A percentile compares a stretch with the other conserved stretches of the same genome.
These are phyloP conservation scores for Heritiera fomes DNA, from an alignment of 345 rosid species.

Conservation along the genomic window DNA sequence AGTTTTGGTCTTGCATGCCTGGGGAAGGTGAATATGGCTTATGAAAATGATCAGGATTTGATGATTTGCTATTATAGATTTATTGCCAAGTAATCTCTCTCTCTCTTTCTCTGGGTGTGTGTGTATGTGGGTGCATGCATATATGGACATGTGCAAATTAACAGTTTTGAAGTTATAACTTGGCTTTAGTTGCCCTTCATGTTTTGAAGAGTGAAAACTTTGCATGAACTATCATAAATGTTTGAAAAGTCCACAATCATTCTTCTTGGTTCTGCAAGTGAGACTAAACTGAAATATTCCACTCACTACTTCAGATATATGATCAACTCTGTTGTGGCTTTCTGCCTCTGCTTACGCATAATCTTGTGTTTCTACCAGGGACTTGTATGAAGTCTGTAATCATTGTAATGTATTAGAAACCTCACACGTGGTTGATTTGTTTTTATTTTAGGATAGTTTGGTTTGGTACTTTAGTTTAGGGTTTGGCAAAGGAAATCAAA, in stretches of 20 bases:
- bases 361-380: not conserved
- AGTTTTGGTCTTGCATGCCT: constrained; percentile 73
- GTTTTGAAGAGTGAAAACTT: not conserved
- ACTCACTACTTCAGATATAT: not conserved
- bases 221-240: constrained; percentile 1
- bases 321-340: not conserved
- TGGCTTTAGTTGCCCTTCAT: not conserved
- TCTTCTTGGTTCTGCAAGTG: constrained; percentile 12
- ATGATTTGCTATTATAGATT: constrained; percentile 75
- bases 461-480: not conserved
- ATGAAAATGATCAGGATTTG: constrained; percentile 74
- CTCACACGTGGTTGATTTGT: not conserved
- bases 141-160: not conserved
- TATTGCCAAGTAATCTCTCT: constrained; percentile 56
- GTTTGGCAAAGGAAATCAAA: not conserved
- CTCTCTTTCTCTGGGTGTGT: not conserved
- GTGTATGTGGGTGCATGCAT: not conserved
- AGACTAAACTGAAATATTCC: not conserved
- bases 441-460: not conserved
- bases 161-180: not conserved
- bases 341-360: not conserved
- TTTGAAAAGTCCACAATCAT: not conserved
- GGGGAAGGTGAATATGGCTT: constrained; percentile 68
- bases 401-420: not conserved
- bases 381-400: not conserved